phyloP scores from a whole-genome alignment of 169 alveolate genomes.

The Eimeria praecox region DNA sequence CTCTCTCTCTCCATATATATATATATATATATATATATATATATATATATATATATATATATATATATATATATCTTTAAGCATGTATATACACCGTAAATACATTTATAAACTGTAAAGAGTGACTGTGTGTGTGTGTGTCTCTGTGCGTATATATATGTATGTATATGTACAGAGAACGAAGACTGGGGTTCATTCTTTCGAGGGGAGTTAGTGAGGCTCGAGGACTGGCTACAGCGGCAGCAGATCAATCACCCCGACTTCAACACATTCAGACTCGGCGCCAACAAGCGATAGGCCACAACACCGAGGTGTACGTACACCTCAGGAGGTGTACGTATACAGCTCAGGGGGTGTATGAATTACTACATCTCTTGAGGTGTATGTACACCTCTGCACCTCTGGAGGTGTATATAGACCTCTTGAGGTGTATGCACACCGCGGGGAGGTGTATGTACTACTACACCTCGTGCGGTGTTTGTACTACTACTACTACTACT shows the following conservation, averaged over 20 bases:
- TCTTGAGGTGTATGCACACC: background rate
- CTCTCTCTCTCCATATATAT: too few relatives aligned
- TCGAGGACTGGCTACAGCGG: conserved; percentile 47
- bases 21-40: too few relatives aligned
- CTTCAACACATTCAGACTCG: conserved; percentile 16
- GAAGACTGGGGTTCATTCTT: conserved; percentile 35
- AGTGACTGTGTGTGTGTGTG: too few relatives aligned
- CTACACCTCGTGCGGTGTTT: background rate
- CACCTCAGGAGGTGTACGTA: background rate
- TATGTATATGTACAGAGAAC: background rate
- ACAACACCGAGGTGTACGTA: background rate
- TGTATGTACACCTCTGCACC: too few relatives aligned
- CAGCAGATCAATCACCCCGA: conserved; percentile 53
- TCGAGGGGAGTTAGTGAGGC: conserved; percentile 19
- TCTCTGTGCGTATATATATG: background rate
- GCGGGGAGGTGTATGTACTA: background rate
- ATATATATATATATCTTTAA: too few relatives aligned
- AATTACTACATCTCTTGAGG: background rate
- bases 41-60: too few relatives aligned
- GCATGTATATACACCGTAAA: too few relatives aligned
- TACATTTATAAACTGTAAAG: too few relatives aligned
- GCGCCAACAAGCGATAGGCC: background rate
- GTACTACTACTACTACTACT: background rate
- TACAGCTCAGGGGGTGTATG: background rate
- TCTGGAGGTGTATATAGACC: background rate